Percentiles rank a stretch among this genome's conserved stretches.
Evolutionary conservation across 1,139 yeast genomes (phyloP).

Genomic region (Yamadazyma dendronema): DNA sequence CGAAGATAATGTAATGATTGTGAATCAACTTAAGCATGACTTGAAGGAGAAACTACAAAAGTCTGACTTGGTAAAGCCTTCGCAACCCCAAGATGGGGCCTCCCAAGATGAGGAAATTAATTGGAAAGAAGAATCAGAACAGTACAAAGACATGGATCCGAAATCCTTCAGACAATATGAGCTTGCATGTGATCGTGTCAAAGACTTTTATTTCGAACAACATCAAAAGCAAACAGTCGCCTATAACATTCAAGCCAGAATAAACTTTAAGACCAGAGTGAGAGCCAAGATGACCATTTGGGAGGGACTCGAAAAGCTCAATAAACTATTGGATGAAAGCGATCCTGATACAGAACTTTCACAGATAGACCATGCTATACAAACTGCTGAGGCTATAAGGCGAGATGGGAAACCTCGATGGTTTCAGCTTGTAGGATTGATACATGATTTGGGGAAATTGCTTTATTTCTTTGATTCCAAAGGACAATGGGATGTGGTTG

Average conservation of each 20-base stretch:
- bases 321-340: slow-evolving; percentile 64
- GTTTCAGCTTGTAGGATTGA: slow-evolving; percentile 73
- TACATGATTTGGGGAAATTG: slow-evolving; percentile 70
- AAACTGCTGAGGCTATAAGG: slow-evolving; percentile 74
- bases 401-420: slow-evolving; percentile 68
- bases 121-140: slow-evolving; percentile 30
- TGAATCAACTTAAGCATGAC: slow-evolving; percentile 28
- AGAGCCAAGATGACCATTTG: slow-evolving; percentile 69
- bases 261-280: slow-evolving; percentile 63
- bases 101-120: slow-evolving; percentile 8
- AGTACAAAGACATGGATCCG: slow-evolving; percentile 35
- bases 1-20: slow-evolving; percentile 35
- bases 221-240: slow-evolving; percentile 73
- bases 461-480: slow-evolving; percentile 67
- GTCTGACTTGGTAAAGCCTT: not conserved
- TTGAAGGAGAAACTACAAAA: slow-evolving; percentile 9
- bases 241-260: slow-evolving; percentile 67
- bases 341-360: slow-evolving; percentile 77
- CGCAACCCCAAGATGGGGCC: not conserved
- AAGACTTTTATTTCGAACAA: slow-evolving; percentile 65
- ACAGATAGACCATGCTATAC: slow-evolving; percentile 73
- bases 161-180: slow-evolving; percentile 63
- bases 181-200: slow-evolving; percentile 67
- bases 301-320: slow-evolving; percentile 66
- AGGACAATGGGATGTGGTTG: slow-evolving; percentile 85